Conservation (phyloP, 2,329 filamentous ascomycete species). For the Colletotrichum sublineola region DNA sequence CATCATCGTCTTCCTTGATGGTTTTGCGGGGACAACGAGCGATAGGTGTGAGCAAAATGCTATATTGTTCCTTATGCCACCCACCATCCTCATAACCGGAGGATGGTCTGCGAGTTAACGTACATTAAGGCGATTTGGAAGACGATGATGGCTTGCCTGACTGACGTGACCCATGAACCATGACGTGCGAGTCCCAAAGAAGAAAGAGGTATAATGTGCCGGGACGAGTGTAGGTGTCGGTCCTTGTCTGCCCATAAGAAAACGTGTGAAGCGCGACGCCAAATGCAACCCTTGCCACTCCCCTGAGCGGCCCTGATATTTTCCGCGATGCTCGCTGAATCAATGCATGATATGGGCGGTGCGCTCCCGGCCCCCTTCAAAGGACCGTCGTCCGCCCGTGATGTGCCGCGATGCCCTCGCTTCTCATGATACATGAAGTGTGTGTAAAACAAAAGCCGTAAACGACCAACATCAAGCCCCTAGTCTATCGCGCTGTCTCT, state of each 20-base stretch:
- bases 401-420: constrained; percentile 39
- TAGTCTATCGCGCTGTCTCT: constrained; percentile 29
- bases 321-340: constrained; percentile 61
- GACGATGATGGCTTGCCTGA: constrained; percentile 78
- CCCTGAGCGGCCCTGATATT: constrained; percentile 41
- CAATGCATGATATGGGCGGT: constrained; percentile 41
- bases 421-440: constrained; percentile 44
- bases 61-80: constrained; percentile 63
- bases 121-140: constrained; percentile 73
- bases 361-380: constrained; percentile 32
- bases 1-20: constrained; percentile 72
- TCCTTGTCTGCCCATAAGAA: constrained; percentile 40
- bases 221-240: constrained; percentile 44
- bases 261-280: constrained; percentile 42
- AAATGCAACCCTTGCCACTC: constrained; percentile 50
- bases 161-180: constrained; percentile 59
- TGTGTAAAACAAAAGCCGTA: constrained; percentile 38
- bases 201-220: constrained; percentile 44
- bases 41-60: constrained; percentile 55
- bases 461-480: constrained; percentile 35
- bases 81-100: constrained; percentile 46
- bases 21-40: constrained; percentile 44
- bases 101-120: constrained; percentile 67
- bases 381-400: constrained; percentile 25
- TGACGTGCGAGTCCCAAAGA: constrained; percentile 48